phyloP scores from a whole-genome alignment of 129 eudicot genomes.

The Oenanthe sinensis region DNA sequence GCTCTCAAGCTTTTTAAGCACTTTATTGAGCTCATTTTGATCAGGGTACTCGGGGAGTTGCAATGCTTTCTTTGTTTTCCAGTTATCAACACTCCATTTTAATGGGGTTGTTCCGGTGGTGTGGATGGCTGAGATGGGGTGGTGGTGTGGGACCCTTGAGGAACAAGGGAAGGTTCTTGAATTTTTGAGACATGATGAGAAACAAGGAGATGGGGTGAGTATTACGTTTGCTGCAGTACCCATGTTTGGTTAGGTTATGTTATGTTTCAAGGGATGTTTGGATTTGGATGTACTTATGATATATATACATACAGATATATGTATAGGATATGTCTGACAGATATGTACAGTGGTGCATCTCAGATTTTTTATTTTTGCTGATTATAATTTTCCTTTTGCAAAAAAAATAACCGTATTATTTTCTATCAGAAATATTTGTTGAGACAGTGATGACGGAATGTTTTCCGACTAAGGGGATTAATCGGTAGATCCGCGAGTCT shows the following conservation, averaged over 20 bases:
- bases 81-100: conserved; percentile 14
- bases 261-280: not conserved
- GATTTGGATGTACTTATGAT: not conserved
- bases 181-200: not conserved
- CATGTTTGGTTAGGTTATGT: not conserved
- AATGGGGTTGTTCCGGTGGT: not conserved
- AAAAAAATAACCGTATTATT: too few relatives aligned
- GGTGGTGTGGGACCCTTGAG: not conserved
- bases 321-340: too few relatives aligned
- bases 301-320: not conserved
- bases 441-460: too few relatives aligned
- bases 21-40: conserved; percentile 8
- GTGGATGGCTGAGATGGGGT: conserved; percentile 14
- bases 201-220: not conserved
- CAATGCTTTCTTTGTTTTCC: conserved; percentile 20
- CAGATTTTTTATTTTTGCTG: too few relatives aligned
- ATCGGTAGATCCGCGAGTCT: too few relatives aligned
- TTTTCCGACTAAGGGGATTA: too few relatives aligned
- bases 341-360: too few relatives aligned
- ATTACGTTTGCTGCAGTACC: not conserved
- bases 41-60: conserved; percentile 27
- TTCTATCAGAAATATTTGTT: too few relatives aligned
- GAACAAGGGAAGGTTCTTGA: not conserved
- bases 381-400: too few relatives aligned
- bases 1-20: conserved; percentile 14